These are phyloP conservation scores for Eragrostis nindensis DNA, from an alignment of 176 grass and related monocot genomes.

Conservation along the genomic window DNA sequence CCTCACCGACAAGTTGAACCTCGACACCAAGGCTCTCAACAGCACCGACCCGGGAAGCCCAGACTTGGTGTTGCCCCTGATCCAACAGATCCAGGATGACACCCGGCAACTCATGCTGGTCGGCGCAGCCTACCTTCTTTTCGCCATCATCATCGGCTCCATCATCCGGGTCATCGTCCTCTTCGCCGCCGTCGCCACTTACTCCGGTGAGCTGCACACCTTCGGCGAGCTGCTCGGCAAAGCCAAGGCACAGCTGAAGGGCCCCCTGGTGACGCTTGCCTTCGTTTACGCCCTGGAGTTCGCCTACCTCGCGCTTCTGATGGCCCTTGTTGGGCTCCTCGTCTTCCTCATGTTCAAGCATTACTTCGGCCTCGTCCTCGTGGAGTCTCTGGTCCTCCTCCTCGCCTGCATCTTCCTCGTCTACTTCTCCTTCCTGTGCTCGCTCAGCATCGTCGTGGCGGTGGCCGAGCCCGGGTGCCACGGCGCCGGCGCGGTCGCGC, in stretches of 20 bases:
- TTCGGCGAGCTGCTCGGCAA: not conserved
- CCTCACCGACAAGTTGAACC: not conserved
- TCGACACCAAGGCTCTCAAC: slow-evolving; percentile 11
- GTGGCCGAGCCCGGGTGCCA: slow-evolving; percentile 32
- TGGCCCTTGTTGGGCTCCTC: not conserved
- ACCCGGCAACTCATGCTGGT: not conserved
- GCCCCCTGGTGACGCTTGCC: slow-evolving; percentile 21
- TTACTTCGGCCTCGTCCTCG: not conserved
- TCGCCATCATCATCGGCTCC: not conserved
- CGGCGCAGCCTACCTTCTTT: not conserved
- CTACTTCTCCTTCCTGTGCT: not conserved
- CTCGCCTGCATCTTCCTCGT: not conserved
- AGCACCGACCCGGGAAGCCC: not conserved
- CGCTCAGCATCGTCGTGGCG: slow-evolving; percentile 19
- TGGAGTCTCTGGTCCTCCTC: not conserved
- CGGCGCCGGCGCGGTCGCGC: not conserved
- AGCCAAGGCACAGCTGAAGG: slow-evolving; percentile 27
- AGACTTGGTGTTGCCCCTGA: not conserved
- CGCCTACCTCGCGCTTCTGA: not conserved
- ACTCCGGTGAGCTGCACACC: not conserved
- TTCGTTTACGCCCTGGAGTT: slow-evolving; percentile 10
- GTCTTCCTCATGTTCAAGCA: not conserved
- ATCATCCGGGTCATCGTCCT: slow-evolving; percentile 6
- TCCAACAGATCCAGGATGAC: not conserved
- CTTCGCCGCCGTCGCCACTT: slow-evolving; percentile 28